A percentile compares a stretch with the other conserved stretches of the same genome.
These are phyloP conservation scores for Fusarium hostae DNA, from an alignment of 2,329 filamentous ascomycete species.

Conservation along the genomic window DNA sequence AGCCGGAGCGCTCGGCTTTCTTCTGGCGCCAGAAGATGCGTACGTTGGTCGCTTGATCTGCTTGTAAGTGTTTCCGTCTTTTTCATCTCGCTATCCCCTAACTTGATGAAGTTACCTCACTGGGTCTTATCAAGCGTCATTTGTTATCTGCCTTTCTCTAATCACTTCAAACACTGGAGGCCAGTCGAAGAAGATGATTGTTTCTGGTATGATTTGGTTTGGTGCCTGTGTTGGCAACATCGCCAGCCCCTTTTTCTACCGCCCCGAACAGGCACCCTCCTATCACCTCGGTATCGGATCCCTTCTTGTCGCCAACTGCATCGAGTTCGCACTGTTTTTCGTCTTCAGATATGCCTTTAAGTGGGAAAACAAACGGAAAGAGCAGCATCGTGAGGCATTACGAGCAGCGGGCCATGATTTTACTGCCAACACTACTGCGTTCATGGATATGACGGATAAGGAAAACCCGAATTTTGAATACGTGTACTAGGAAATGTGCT, in stretches of 20 bases:
- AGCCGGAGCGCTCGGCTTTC: conserved; percentile 66
- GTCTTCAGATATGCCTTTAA: conserved; percentile 52
- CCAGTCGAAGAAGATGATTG: conserved; percentile 72
- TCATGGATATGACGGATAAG: conserved; percentile 55
- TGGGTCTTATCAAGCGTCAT: conserved; percentile 55
- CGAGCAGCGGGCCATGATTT: conserved; percentile 40
- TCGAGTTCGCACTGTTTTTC: conserved; percentile 54
- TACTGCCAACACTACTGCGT: conserved; percentile 52
- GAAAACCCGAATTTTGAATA: conserved; percentile 57
- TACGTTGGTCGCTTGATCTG: conserved; percentile 66
- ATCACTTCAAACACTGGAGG: conserved; percentile 63
- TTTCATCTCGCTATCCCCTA: neutral
- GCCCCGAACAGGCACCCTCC: conserved; percentile 59
- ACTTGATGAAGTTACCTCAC: conserved; percentile 45
- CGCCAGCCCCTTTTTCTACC: conserved; percentile 71
- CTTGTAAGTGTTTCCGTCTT: conserved; percentile 50
- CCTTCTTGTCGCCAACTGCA: conserved; percentile 54
- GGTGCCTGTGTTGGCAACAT: conserved; percentile 71
- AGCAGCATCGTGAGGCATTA: conserved; percentile 48
- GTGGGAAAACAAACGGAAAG: conserved; percentile 54
- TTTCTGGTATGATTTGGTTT: conserved; percentile 70
- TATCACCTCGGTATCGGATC: conserved; percentile 56
- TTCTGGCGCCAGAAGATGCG: conserved; percentile 61
- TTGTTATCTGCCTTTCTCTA: conserved; percentile 55
- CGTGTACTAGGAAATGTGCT: conserved; percentile 47